Conservation (phyloP, 2,329 filamentous ascomycete genomes). For the Thelonectria blattea region DNA sequence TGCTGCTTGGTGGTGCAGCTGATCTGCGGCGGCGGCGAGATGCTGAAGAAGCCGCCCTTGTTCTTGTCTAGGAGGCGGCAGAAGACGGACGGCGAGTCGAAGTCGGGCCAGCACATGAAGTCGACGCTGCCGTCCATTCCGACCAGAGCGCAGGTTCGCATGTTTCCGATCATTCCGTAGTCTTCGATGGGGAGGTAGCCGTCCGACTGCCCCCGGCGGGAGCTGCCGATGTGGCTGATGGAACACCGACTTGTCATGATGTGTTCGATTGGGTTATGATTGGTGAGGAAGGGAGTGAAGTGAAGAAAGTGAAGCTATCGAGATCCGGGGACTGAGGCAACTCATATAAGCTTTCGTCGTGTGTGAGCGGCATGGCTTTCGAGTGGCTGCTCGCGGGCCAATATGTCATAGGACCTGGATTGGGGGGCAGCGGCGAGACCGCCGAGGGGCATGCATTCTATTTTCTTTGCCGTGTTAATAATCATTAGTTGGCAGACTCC, state of each 20-base stretch:
- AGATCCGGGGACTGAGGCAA: background rate
- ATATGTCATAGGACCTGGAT: background rate
- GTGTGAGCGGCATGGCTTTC: background rate
- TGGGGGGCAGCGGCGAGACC: conserved; percentile 7
- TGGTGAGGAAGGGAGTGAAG: background rate
- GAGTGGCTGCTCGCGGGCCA: conserved; percentile 4
- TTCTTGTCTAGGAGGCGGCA: conserved; percentile 76
- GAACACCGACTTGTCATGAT: conserved; percentile 44
- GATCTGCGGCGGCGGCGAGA: conserved; percentile 59
- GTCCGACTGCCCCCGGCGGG: conserved; percentile 44
- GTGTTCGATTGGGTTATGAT: background rate
- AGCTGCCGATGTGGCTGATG: conserved; percentile 41
- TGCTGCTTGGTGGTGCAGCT: conserved; percentile 76
- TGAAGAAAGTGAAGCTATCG: background rate
- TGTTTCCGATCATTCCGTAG: conserved; percentile 82
- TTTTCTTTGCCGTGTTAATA: background rate
- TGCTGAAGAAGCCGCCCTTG: conserved; percentile 76
- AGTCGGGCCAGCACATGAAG: conserved; percentile 83
- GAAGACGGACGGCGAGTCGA: conserved; percentile 79
- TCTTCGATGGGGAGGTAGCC: conserved; percentile 72
- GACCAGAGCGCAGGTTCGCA: conserved; percentile 78
- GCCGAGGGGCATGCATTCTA: conserved; percentile 5
- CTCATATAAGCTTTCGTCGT: conserved; percentile 4
- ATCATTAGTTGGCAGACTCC: too few species aligned
- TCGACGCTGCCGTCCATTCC: conserved; percentile 77